Percentiles rank a stretch among this genome's conserved stretches.
These are phyloP conservation scores for Neocucurbitaria cava DNA, from an alignment of 2,329 filamentous ascomycete genomes.

Conservation along the genomic window DNA sequence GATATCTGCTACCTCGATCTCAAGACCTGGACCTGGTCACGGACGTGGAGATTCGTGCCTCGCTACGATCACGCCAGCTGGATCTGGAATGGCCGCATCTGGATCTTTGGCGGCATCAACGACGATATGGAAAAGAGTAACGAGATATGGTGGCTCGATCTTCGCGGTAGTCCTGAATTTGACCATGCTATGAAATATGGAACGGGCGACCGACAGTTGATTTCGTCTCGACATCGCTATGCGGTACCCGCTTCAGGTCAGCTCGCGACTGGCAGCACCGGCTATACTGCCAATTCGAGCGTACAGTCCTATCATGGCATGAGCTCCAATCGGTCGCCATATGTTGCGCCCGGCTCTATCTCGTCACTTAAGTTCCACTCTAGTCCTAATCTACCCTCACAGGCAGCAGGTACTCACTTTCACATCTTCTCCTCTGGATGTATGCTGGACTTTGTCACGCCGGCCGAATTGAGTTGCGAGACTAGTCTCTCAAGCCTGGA, in stretches of 20 bases:
- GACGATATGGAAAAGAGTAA: slow-evolving; percentile 97
- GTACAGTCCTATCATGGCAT: slow-evolving; percentile 62
- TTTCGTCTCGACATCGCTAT: slow-evolving; percentile 41
- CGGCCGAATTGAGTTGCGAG: slow-evolving; percentile 86
- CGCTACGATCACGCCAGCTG: slow-evolving; percentile 95
- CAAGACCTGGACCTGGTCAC: slow-evolving; percentile 97
- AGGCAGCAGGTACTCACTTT: slow-evolving; percentile 92
- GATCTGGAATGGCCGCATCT: slow-evolving; percentile 90
- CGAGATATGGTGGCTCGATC: slow-evolving; percentile 96
- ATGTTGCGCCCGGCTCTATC: slow-evolving; percentile 78
- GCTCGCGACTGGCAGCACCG: slow-evolving; percentile 49
- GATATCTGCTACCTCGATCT: slow-evolving; percentile 97
- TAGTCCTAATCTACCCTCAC: slow-evolving; percentile 83
- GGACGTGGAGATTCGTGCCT: slow-evolving; percentile 92
- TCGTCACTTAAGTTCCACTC: slow-evolving; percentile 90
- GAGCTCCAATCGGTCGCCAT: slow-evolving; percentile 55
- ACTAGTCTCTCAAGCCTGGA: slow-evolving; percentile 92
- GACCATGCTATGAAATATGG: slow-evolving; percentile 70
- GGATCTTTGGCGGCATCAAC: slow-evolving; percentile 94
- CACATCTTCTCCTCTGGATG: slow-evolving; percentile 94
- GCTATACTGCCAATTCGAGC: slow-evolving; percentile 76
- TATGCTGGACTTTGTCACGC: slow-evolving; percentile 92
- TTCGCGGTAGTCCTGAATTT: slow-evolving; percentile 88
- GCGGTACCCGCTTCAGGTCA: slow-evolving; percentile 38
- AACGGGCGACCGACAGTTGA: slow-evolving; percentile 53